Evolutionary conservation across 2,329 filamentous ascomycete genomes (phyloP), one percentile per base, ranked within the genome.

Genomic region (Fusarium agapanthi): DNA sequence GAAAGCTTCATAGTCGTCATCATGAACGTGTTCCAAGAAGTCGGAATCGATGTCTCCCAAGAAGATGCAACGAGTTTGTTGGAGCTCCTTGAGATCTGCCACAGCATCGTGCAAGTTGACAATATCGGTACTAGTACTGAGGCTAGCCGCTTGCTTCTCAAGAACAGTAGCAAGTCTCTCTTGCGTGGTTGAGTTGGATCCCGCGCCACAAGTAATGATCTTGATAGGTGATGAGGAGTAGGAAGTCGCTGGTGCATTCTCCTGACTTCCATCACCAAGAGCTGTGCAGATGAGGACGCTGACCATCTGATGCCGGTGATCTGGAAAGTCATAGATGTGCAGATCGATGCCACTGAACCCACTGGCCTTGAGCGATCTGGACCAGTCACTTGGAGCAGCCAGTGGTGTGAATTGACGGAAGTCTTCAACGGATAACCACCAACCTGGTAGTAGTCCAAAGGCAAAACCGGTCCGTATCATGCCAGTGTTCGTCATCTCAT

Each of bases 401-500:
- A 61, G 47, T 15, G 58, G 58, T 26, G 58, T 54, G 14, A 54
- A 61, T 14, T 61, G 40, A 8, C 61, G 61, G 26, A 50, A 51
- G 1, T 60, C 45, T 15, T 65, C 61, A 12, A 48, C 55, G 6
- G 44, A 61, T 12, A 50, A 22, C 61, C 61, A 65, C 61, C 61
- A 65, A 15, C 45, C 55, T 0, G 61, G 37, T 13, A 53, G 18
- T 7, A 61, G 16, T 4, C 61, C 61, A 28, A 65, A 61, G 1
- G 56, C 61, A 22, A 65, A 61, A 8, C 57, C 55, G 2, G 57
- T 50, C 16, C 35, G 55, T 18, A 61, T 50, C 45, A 50, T 61
- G 11, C 57, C 61, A 26, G 37, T 59, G 30, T 50, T 50, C 12
- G 61, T 65, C 38, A 61, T 65, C 47, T 65, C 61, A 40, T 61